phyloP scores from a whole-genome alignment of 1,139 yeast species.

The Trichomonascaceae sp. region DNA sequence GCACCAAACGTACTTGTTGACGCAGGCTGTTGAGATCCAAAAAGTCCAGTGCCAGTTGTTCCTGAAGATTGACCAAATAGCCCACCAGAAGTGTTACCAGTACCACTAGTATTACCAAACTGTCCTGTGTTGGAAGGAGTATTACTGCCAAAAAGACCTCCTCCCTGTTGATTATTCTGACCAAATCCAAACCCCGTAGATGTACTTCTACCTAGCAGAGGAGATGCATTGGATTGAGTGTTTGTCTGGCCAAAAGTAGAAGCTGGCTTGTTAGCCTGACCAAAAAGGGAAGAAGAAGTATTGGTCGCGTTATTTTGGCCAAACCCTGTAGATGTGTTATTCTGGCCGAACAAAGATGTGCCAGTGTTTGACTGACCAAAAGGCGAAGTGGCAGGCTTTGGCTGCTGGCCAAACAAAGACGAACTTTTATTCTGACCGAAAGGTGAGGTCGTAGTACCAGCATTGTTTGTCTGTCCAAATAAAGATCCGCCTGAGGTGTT shows the following conservation, averaged over 20 bases:
- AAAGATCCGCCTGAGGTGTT: conserved; percentile 26
- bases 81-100: conserved; percentile 19
- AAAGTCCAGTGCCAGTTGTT: not conserved
- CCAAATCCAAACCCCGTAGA: conserved; percentile 7
- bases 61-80: conserved; percentile 24
- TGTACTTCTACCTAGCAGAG: conserved; percentile 17
- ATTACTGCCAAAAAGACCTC: conserved; percentile 25
- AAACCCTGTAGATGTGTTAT: conserved; percentile 12
- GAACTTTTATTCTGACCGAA: conserved; percentile 12
- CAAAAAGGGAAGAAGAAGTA: conserved; percentile 28
- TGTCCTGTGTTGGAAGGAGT: conserved; percentile 15
- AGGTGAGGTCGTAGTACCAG: conserved; percentile 1
- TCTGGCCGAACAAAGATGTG: conserved; percentile 7
- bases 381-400: not conserved
- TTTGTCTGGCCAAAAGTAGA: conserved; percentile 7
- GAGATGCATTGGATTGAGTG: conserved; percentile 11
- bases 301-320: conserved; percentile 23
- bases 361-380: conserved; percentile 1
- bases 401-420: conserved; percentile 14
- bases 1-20: conserved; percentile 11
- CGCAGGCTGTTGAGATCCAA: not conserved
- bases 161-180: conserved; percentile 16
- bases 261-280: conserved; percentile 16
- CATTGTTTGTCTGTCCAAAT: conserved; percentile 19
- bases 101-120: conserved; percentile 18